Base-by-base conservation (phyloP, 176 grass and related monocot species). In the Oryza glumipatula region DNA sequence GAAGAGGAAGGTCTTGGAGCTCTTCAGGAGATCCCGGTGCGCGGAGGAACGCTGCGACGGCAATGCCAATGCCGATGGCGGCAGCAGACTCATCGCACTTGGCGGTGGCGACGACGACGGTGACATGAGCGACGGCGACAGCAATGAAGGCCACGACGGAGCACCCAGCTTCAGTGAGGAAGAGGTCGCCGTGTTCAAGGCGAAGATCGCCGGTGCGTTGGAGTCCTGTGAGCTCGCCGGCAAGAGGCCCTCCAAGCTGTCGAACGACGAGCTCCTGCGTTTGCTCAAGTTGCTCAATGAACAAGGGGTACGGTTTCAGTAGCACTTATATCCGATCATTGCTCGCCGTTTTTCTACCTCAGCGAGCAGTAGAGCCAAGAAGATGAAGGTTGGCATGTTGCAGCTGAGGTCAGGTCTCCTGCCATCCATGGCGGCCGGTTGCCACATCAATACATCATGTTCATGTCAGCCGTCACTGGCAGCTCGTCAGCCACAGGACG, bases 211-310 rank as follows among this genome's bases (percentile, higher is more conserved):
- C 7, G 51, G 77, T 84, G 92, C 94, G 26, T 65, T 98, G 76
- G 88, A 86, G 21, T 76, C 63, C 3, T 41, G 28, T 1, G 92
- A 82, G 60, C 90, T 89, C 28, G 76, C 80, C 10, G 60, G 64
- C 63, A 93, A 87, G 82, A 93, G 95, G 39, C 95, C 92, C 33
- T 88, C 92, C 2, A 98, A 98, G 82, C 54, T 98, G 68, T 86
- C 89, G 60, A 98, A 91, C 28, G 87, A 93, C 56, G 91, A 95
- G 54, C 87, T 98, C 56, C 54, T 88, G 21, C 72, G 56, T 70
- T 80, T 98, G 85, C 89, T 95, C 67, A 81, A 44, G 64, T 74
- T 92, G 77, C 88, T 98, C 82, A 98, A 98, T 24, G 54, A 93
- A 56, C 87, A 85, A 36, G 90, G 91, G 12, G 76, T 95, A 45